A percentile compares a stretch with the other conserved stretches of the same genome.
phyloP scores from a whole-genome alignment of 257 asterid genomes.

The Solanum corneliomulleri region DNA sequence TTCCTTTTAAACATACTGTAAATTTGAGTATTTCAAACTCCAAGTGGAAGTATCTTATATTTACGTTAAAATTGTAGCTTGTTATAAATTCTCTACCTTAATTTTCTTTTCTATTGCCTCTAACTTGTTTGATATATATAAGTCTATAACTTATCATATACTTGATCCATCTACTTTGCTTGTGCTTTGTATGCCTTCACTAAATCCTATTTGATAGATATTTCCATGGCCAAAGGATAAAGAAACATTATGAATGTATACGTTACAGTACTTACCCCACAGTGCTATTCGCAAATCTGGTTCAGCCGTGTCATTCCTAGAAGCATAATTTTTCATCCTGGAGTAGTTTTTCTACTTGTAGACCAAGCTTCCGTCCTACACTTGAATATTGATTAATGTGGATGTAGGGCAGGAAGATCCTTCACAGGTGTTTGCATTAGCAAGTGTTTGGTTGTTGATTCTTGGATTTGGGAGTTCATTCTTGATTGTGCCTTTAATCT shows the following conservation, averaged over 20 bases:
- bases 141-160: not conserved
- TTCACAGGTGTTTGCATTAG: slow-evolving; percentile 83
- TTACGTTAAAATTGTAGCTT: not conserved
- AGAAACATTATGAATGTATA: not conserved
- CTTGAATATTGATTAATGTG: slow-evolving; percentile 55
- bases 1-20: not conserved
- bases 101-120: not conserved
- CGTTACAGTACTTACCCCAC: not conserved
- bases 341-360: not conserved
- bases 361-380: slow-evolving; percentile 11
- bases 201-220: not conserved
- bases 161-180: not conserved
- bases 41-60: not conserved
- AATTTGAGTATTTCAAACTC: not conserved
- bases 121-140: not conserved
- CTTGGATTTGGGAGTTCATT: slow-evolving; percentile 79
- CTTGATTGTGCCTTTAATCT: slow-evolving; percentile 58
- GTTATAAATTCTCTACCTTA: not conserved
- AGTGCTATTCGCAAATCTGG: not conserved
- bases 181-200: not conserved
- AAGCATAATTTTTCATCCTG: not conserved
- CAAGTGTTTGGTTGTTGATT: slow-evolving; percentile 83
- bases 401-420: slow-evolving; percentile 99
- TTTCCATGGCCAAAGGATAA: not conserved
- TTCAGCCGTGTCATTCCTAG: not conserved